Conservation (phyloP, 257 asterid species). For the Fraxinus anomala region DNA sequence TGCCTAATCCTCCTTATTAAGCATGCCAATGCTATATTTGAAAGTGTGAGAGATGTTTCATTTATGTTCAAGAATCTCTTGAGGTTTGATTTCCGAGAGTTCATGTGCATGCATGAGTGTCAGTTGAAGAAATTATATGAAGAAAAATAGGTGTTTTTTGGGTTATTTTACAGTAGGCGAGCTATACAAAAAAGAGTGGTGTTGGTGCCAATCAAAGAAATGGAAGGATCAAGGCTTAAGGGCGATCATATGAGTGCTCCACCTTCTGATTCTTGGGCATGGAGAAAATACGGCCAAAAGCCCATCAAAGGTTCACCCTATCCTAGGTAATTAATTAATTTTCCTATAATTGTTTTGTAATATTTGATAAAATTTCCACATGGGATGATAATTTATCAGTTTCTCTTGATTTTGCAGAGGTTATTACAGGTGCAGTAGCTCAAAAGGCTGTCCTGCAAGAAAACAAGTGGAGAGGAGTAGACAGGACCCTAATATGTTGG, state of each 20-base stretch:
- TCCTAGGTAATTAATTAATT: slow-evolving; percentile 60
- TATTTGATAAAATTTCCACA: background rate
- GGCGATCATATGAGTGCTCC: slow-evolving; percentile 82
- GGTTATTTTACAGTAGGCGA: slow-evolving; percentile 54
- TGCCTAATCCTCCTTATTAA: background rate
- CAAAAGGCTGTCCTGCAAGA: slow-evolving; percentile 95
- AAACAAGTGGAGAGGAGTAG: slow-evolving; percentile 90
- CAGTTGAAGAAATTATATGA: slow-evolving; percentile 4
- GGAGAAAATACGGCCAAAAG: slow-evolving; percentile 96
- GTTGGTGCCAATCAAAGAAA: slow-evolving; percentile 72
- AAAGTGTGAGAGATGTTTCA: background rate
- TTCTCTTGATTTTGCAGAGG: slow-evolving; percentile 52
- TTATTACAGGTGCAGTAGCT: slow-evolving; percentile 91
- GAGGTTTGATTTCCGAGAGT: slow-evolving; percentile 10
- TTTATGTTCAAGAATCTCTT: background rate
- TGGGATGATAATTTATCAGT: background rate
- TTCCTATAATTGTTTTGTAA: background rate
- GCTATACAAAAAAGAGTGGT: slow-evolving; percentile 72
- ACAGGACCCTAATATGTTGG: slow-evolving; percentile 62
- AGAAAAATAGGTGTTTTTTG: background rate
- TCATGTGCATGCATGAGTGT: slow-evolving; percentile 40
- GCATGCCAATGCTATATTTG: background rate
- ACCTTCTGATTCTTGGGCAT: slow-evolving; percentile 96
- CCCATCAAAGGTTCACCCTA: slow-evolving; percentile 96
- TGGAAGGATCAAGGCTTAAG: slow-evolving; percentile 66